These are phyloP conservation scores for Ophiosphaerella herpotricha DNA, from an alignment of 2,329 filamentous ascomycete species.

Conservation along the genomic window DNA sequence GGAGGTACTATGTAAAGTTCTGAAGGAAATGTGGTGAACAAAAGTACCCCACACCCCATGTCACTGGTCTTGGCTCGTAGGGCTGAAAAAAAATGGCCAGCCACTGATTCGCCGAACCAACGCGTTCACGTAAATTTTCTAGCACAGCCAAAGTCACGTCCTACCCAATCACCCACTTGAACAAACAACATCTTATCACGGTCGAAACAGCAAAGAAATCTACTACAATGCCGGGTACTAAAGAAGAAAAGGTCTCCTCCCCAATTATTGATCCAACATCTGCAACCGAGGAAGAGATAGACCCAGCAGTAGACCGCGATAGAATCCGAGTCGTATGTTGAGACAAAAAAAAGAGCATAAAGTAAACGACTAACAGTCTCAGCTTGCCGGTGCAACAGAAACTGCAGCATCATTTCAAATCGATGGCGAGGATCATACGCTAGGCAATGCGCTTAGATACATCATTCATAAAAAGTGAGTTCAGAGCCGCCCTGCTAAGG, in stretches of 20 bases:
- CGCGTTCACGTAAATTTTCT: conserved; percentile 32
- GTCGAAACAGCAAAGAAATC: conserved; percentile 10
- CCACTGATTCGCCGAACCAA: conserved; percentile 26
- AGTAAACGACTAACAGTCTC: conserved; percentile 1
- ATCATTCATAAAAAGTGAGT: conserved; percentile 98
- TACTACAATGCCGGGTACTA: conserved; percentile 23
- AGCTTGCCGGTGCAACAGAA: conserved; percentile 83
- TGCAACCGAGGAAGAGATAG: conserved; percentile 34
- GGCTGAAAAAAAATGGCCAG: conserved; percentile 33
- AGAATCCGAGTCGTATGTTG: conserved; percentile 51
- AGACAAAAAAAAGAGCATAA: not conserved
- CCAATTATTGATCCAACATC: conserved; percentile 32
- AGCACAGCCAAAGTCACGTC: conserved; percentile 26
- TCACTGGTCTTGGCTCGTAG: conserved; percentile 31
- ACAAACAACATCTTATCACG: not conserved
- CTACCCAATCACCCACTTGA: conserved; percentile 1
- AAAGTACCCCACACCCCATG: conserved; percentile 36
- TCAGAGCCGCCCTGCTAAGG: not conserved
- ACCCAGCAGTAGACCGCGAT: conserved; percentile 46
- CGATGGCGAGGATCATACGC: conserved; percentile 88
- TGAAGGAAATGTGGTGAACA: conserved; percentile 6
- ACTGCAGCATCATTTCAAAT: conserved; percentile 96
- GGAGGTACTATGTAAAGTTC: not conserved
- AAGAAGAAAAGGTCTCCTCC: conserved; percentile 21
- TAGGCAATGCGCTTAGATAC: conserved; percentile 91